A percentile compares a stretch with the other conserved stretches of the same genome.
phyloP scores from a whole-genome alignment of 2,329 filamentous ascomycete species.

The Neonectria ditissima region DNA sequence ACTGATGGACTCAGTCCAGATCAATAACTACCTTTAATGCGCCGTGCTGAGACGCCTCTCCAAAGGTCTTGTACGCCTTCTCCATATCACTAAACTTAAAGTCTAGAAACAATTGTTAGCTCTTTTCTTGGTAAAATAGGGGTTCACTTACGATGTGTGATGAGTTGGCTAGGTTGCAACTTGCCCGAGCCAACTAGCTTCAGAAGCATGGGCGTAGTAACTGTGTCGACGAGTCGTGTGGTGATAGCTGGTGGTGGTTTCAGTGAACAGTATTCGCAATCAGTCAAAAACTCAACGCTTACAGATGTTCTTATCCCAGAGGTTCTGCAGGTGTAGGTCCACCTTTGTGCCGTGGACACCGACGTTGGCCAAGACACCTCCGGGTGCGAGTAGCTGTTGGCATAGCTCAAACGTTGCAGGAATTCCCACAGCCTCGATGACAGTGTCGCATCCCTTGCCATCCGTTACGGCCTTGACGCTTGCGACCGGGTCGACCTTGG shows the following conservation, averaged over 20 bases:
- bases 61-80: constrained; percentile 36
- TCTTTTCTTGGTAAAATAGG: too few species aligned
- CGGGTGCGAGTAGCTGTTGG: constrained; percentile 64
- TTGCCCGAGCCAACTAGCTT: constrained; percentile 57
- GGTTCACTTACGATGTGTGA: constrained; percentile 57
- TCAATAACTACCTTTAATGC: constrained; percentile 38
- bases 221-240: constrained; percentile 60
- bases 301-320: constrained; percentile 68
- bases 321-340: constrained; percentile 62
- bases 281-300: constrained; percentile 35
- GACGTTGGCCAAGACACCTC: constrained; percentile 67
- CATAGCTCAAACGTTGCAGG: constrained; percentile 65
- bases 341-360: constrained; percentile 68
- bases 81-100: constrained; percentile 39
- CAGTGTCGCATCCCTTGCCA: constrained; percentile 66
- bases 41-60: constrained; percentile 32
- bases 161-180: constrained; percentile 55
- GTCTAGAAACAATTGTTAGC: constrained; percentile 9
- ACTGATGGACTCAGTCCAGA: constrained; percentile 21
- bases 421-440: constrained; percentile 69
- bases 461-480: constrained; percentile 58
- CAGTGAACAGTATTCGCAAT: background rate
- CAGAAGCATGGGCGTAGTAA: constrained; percentile 62
- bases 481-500: constrained; percentile 50
- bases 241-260: constrained; percentile 52